Base-by-base conservation (phyloP, 1,284 basidiomycete species). In the Xerocomus subilludens region DNA sequence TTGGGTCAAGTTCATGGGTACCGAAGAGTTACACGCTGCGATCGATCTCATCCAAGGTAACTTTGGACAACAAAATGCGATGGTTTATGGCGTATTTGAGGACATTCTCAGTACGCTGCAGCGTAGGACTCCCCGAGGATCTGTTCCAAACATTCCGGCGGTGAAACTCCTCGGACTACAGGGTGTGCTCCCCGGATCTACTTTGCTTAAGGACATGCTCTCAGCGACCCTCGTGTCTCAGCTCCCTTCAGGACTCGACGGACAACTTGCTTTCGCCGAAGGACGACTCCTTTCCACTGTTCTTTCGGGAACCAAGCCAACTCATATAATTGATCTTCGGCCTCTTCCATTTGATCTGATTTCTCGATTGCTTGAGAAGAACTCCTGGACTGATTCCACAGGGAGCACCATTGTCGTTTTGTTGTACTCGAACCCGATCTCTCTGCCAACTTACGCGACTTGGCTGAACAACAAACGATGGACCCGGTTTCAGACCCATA, bases 1-100 rank as follows among this genome's bases (percentile, higher is more conserved):
- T 14, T 92, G 91, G 91, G 83, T 89, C 68, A 86, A 84, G 67
- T 91, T 88, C 74, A 83, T 90, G 77, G 76, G 76, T 20, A 69
- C 79, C 0, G 79, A 83, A 8, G 84, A 85, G n/a, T 71, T 89
- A 27, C 83, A 88, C 23, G 67, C 78, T 16, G 81, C 86, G 9
- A 75, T 91, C 27, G 86, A 88, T 70, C 70, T 69, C 51, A 62
- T 76, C 60, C 75, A 42, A 32, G 67, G 36, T 67, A 74, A 55
- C 53, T 67, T 55, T 68, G 79, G 18, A 69, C 82, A 27, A 65
- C 79, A 53, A 70, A 86, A 6, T 71, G 86, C 42, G 80, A 84
- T 49, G 76, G 77, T 47, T 27, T 13, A 18, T 49, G 64, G 47
- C 5, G 76, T 87, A 32, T 78, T 88, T 20, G 79, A 83, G 21